Conservation (phyloP, 768 basidiomycete species). For the Kwoniella sp. region DNA sequence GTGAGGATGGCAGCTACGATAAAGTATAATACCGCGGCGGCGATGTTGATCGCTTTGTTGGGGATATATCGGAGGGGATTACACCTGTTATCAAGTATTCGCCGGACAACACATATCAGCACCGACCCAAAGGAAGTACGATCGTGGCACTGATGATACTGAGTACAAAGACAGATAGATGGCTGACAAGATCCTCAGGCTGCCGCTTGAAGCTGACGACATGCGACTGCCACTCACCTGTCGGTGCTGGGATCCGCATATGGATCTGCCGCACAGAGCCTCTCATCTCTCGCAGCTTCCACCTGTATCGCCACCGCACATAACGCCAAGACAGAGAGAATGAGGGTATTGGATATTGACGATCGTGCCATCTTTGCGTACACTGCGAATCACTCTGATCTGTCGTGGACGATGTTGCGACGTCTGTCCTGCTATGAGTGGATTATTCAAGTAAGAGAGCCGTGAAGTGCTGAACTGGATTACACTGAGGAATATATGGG, state of each 20-base stretch:
- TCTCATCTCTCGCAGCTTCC: neutral
- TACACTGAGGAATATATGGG: no score
- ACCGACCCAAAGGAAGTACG: no score
- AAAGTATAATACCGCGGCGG: constrained; percentile 49
- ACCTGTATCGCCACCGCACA: neutral
- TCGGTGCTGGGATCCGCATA: constrained; percentile 22
- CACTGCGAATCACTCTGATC: neutral
- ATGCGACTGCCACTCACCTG: constrained; percentile 17
- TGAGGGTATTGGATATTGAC: neutral
- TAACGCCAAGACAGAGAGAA: neutral
- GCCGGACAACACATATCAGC: neutral
- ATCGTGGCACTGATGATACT: no score
- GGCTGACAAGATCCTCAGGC: no score
- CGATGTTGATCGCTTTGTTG: constrained; percentile 38
- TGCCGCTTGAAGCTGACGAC: no score
- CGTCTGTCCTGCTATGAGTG: neutral
- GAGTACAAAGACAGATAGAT: no score
- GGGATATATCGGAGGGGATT: constrained; percentile 56
- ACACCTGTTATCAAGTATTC: constrained; percentile 33
- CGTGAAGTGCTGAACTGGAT: no score
- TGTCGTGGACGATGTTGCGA: no score
- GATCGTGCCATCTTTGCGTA: neutral
- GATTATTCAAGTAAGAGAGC: no score
- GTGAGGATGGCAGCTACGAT: constrained; percentile 47
- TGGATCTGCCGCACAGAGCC: constrained; percentile 17